Conservation (phyloP, 2,329 filamentous ascomycete species). For the Calonectria hawksworthii region DNA sequence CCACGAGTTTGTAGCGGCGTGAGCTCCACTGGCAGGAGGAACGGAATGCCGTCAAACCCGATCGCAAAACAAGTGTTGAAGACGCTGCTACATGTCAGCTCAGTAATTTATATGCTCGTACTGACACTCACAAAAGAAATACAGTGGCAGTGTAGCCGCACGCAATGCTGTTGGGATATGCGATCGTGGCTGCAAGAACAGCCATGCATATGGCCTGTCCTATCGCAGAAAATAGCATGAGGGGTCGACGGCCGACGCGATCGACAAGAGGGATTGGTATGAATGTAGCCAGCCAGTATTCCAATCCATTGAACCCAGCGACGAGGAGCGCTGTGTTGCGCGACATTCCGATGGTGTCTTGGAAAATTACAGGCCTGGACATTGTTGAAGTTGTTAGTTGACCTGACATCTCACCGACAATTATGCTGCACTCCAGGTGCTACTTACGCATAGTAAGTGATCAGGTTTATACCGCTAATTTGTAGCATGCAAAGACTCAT, state of each 20-base stretch:
- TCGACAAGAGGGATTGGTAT: background rate
- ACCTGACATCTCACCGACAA: background rate
- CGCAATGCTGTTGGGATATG: background rate
- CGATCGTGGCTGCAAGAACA: background rate
- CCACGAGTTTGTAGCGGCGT: background rate
- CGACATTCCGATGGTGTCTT: background rate
- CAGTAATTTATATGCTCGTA: too few relatives aligned
- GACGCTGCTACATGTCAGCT: background rate
- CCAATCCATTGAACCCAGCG: background rate
- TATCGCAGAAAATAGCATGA: background rate
- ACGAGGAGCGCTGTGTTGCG: background rate
- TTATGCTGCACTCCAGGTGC: too few relatives aligned
- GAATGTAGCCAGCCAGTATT: background rate
- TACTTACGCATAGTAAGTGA: background rate
- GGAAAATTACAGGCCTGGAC: background rate
- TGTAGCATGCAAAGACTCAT: background rate
- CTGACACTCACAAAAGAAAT: background rate
- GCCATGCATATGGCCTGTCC: background rate
- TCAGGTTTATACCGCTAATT: background rate
- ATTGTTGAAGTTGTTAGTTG: too few relatives aligned
- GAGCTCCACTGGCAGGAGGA: background rate
- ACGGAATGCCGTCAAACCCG: background rate
- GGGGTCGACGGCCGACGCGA: background rate
- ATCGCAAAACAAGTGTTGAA: background rate
- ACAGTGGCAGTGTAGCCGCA: background rate